phyloP scores from a whole-genome alignment of 225 moss, liverwort and hornwort species.

The Thuidium tamariscinum region DNA sequence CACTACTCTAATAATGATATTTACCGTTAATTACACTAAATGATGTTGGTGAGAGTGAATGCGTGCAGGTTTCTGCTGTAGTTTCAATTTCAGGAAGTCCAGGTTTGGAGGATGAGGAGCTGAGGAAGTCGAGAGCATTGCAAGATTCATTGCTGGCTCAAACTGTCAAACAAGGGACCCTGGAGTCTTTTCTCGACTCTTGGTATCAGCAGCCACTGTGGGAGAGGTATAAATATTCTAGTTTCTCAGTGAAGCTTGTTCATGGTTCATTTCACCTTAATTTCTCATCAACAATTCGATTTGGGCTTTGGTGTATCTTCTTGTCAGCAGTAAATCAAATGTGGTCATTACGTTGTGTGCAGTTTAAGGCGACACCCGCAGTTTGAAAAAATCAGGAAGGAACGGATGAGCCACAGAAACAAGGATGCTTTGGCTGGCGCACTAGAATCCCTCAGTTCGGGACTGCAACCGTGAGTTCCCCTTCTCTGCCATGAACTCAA shows the following conservation, averaged over 20 bases:
- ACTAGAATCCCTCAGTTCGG: constrained; percentile 58
- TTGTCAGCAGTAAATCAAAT: not conserved
- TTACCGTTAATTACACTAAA: too few relatives aligned
- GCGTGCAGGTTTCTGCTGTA: constrained; percentile 47
- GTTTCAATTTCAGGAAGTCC: constrained; percentile 88
- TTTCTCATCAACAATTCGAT: not conserved
- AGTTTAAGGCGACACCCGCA: constrained; percentile 76
- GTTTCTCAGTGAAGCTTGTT: not conserved
- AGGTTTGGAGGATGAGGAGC: constrained; percentile 40
- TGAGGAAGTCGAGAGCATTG: constrained; percentile 39
- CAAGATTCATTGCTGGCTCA: constrained; percentile 58
- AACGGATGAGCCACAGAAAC: constrained; percentile 42
- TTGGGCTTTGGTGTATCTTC: not conserved
- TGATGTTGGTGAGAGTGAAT: not conserved
- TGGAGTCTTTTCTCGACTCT: constrained; percentile 58
- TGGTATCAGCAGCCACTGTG: constrained; percentile 89
- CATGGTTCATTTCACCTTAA: not conserved
- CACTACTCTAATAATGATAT: too few relatives aligned
- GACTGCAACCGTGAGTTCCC: constrained; percentile 66
- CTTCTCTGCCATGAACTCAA: not conserved
- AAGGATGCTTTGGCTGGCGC: constrained; percentile 37
- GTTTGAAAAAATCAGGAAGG: constrained; percentile 39
- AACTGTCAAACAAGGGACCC: constrained; percentile 39
- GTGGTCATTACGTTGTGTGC: not conserved
- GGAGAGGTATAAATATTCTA: constrained; percentile 46